Conservation (phyloP, 345 rosid genomes). For the Citrus trifoliata region DNA sequence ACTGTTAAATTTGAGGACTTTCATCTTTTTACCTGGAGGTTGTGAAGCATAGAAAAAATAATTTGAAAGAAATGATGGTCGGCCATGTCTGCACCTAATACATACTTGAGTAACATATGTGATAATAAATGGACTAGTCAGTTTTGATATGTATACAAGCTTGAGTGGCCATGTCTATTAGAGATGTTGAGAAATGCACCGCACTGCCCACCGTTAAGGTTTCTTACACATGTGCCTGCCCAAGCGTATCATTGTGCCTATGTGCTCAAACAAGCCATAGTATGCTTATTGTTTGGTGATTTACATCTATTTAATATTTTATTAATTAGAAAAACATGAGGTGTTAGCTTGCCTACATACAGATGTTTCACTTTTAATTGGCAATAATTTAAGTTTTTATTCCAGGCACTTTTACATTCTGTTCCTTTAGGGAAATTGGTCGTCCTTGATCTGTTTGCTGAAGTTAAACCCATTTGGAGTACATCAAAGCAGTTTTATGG, state of each 20-base stretch:
- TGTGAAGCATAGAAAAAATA: background rate
- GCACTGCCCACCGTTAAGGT: background rate
- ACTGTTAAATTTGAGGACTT: background rate
- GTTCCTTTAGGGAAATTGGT: constrained; percentile 69
- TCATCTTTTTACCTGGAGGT: background rate
- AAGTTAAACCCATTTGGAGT: constrained; percentile 69
- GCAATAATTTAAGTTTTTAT: background rate
- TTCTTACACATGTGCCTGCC: background rate
- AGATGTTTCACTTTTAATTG: background rate
- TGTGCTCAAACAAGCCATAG: background rate
- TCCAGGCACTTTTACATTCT: constrained; percentile 69
- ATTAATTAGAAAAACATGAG: background rate
- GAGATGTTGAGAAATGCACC: background rate
- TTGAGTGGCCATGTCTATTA: background rate
- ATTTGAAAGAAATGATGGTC: background rate
- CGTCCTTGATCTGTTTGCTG: constrained; percentile 72
- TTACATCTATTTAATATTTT: background rate
- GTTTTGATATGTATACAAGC: background rate
- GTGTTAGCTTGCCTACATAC: background rate
- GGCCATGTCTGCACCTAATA: background rate
- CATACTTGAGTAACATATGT: background rate
- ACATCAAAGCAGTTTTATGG: constrained; percentile 67
- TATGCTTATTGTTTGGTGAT: background rate
- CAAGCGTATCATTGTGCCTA: background rate
- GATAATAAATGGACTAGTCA: background rate